These are phyloP conservation scores for Mycosphaerella sp. DNA, from an alignment of 2,329 filamentous ascomycete species.

Conservation along the genomic window DNA sequence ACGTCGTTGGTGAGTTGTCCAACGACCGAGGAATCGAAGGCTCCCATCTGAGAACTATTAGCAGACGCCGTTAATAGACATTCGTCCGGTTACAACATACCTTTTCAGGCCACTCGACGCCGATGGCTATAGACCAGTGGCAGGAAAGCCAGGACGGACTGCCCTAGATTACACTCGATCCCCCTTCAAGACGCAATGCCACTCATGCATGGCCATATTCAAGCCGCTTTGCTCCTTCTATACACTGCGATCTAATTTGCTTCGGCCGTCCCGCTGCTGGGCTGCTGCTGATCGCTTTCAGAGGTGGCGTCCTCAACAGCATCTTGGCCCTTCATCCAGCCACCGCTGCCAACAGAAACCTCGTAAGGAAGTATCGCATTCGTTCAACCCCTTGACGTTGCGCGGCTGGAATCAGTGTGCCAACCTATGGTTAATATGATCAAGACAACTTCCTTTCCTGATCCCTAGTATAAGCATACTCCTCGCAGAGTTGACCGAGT, in stretches of 20 bases:
- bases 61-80: background rate
- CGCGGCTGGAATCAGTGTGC: no score
- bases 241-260: conserved; percentile 35
- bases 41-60: conserved; percentile 32
- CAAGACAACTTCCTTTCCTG: no score
- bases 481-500: no score
- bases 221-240: conserved; percentile 42
- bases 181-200: conserved; percentile 37
- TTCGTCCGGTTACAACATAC: background rate
- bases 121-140: conserved; percentile 39
- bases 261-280: conserved; percentile 47
- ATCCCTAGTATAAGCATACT: no score
- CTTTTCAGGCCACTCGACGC: conserved; percentile 27
- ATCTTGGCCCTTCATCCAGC: conserved; percentile 15
- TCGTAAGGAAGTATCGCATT: no score
- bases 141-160: conserved; percentile 44
- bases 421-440: no score
- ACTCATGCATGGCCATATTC: conserved; percentile 48
- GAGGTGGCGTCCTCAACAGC: conserved; percentile 25
- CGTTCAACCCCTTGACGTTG: no score
- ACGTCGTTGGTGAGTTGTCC: conserved; percentile 36
- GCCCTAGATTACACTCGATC: conserved; percentile 47
- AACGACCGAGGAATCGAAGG: conserved; percentile 34
- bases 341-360: conserved; percentile 29
- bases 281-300: conserved; percentile 22